Evolutionary conservation across 257 asterid genomes (phyloP), one percentile per base, ranked within the genome.

Genomic region (Scutellaria baicalensis): DNA sequence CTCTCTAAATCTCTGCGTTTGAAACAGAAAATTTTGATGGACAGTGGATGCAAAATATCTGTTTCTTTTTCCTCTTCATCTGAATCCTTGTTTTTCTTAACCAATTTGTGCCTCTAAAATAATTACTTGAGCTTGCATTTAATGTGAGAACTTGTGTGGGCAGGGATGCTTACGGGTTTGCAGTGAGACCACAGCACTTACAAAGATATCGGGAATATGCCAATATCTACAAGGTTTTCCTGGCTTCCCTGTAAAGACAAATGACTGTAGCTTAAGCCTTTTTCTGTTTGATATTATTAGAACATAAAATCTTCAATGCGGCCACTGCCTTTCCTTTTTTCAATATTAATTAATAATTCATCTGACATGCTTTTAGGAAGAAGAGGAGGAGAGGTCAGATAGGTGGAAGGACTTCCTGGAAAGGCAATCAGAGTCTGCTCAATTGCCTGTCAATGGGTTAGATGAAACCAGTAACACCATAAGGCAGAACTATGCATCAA

Each of bases 151-250:
- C 50, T 80, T 74, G 54, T 43, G n/a, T 61, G 57, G 60, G 63
- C 96, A 91, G 97, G 95, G 99, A 93, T 80, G 92, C 96, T 49
- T 93, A 93, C 79, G 99, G 99, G 59, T 93, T 93, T 82, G 88
- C 95, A 48, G 97, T 93, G 75, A 86, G 99, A 73, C 99, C 99
- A 64, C 99, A 93, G 77, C 99, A 93, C 77, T 74, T 85, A 62
- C 97, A 93, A 69, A 89, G 97, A 89, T 93, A 86, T 78, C 90
- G 89, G 55, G 95, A 91, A 81, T 93, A 91, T 82, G 93, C 90
- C 44, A 91, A 78, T 75, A 93, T 93, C 63, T 93, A 93, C 88
- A 86, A 93, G 99, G 99, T 93, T 77, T 72, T 69, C 56, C 10
- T 14, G 21, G 63, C 49, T 67, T 63, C 70, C 36, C 55, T 40